Conservation (phyloP, 768 basidiomycete species). For the Amanita polypyramis region DNA sequence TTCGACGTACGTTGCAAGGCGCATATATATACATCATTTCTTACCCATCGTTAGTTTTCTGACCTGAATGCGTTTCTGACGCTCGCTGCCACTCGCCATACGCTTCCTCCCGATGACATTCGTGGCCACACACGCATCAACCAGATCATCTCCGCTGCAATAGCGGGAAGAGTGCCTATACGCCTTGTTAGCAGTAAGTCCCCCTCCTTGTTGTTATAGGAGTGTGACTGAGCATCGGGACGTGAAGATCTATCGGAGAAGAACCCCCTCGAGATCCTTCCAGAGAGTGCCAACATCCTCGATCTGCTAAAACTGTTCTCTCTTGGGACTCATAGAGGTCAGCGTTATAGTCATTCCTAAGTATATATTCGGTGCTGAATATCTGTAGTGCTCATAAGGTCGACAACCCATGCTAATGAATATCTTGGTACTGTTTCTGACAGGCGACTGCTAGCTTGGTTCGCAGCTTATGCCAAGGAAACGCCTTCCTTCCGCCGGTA, state of each 20-base stretch:
- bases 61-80: slow-evolving; percentile 86
- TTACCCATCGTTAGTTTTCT: slow-evolving; percentile 43
- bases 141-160: slow-evolving; percentile 66
- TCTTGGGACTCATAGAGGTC: slow-evolving; percentile 64
- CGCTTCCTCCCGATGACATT: slow-evolving; percentile 49
- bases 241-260: slow-evolving; percentile 71
- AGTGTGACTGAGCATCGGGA: not conserved
- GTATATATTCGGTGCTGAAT: not conserved
- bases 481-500: slow-evolving; percentile 34
- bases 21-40: not conserved
- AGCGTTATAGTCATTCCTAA: slow-evolving; percentile 3
- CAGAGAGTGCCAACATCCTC: slow-evolving; percentile 52
- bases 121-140: slow-evolving; percentile 48
- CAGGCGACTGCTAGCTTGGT: slow-evolving; percentile 59
- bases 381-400: slow-evolving; percentile 42
- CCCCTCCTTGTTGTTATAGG: not conserved
- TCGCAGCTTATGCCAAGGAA: slow-evolving; percentile 41
- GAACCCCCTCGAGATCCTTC: slow-evolving; percentile 59
- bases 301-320: slow-evolving; percentile 58
- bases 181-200: slow-evolving; percentile 67
- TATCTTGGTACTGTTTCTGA: slow-evolving; percentile 73
- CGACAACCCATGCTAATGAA: slow-evolving; percentile 29
- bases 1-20: slow-evolving; percentile 52
- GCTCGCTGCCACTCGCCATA: slow-evolving; percentile 71
- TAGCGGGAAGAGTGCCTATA: slow-evolving; percentile 63